phyloP scores from a whole-genome alignment of 2,329 filamentous ascomycete genomes.

The Huntiella abstrusa region DNA sequence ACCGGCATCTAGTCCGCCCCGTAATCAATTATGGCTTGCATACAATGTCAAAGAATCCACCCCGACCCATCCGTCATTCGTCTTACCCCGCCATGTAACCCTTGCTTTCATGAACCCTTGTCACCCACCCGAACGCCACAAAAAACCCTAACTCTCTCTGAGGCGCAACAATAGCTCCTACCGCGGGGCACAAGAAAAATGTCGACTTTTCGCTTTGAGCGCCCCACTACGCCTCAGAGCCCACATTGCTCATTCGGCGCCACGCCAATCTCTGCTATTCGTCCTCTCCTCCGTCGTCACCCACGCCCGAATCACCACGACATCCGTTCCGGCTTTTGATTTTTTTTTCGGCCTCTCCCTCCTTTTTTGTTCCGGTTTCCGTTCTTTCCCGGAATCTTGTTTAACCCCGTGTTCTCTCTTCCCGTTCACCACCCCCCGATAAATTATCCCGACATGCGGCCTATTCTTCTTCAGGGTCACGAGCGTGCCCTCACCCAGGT shows the following conservation, averaged over 20 bases:
- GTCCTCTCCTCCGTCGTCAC: slow-evolving; percentile 10
- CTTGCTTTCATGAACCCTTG: background rate
- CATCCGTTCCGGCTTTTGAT: background rate
- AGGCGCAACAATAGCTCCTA: slow-evolving; percentile 3
- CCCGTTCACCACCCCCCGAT: slow-evolving; percentile 10
- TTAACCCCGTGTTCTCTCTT: background rate
- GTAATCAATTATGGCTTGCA: too few species aligned
- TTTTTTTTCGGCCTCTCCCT: background rate
- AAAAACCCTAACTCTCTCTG: background rate
- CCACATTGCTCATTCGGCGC: too few species aligned
- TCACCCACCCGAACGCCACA: background rate
- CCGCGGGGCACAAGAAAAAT: slow-evolving; percentile 12
- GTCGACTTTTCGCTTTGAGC: slow-evolving; percentile 9
- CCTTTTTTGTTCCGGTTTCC: slow-evolving; percentile 1
- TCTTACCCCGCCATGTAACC: too few species aligned
- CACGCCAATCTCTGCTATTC: slow-evolving; percentile 5
- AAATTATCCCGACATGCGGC: slow-evolving; percentile 56
- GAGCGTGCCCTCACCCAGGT: slow-evolving; percentile 93
- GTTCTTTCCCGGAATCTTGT: background rate
- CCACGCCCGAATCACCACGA: slow-evolving; percentile 4
- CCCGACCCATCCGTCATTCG: too few species aligned
- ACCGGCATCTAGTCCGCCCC: too few species aligned
- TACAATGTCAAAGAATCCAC: too few species aligned
- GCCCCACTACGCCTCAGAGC: slow-evolving; percentile 12
- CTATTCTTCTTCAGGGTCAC: slow-evolving; percentile 89